Base-by-base conservation (phyloP, 306 rosid species). In the Cucurbita ficifolia region DNA sequence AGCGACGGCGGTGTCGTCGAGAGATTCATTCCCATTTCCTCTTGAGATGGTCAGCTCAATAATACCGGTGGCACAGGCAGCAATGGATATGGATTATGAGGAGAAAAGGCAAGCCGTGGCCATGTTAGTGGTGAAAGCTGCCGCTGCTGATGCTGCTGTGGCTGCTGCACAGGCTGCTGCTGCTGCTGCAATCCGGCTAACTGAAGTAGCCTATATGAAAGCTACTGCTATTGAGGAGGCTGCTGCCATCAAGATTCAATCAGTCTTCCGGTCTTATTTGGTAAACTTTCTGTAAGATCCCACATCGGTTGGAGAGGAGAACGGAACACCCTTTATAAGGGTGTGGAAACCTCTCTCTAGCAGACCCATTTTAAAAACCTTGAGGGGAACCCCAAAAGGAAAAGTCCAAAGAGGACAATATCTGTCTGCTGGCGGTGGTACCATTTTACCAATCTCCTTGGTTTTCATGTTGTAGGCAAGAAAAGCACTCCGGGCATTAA, bases 401-500 rank as follows among this genome's bases (percentile, higher is more conserved):
- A 29, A 29, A 29, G 33, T 2, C 33, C 33, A 29, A 29, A 29
- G 33, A 29, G 3, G 33, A 2, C 4, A 29, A 29, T 29, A 24
- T 24, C 29, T 24, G 3, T 24, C 29, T 24, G 3, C 33, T 29
- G 2, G 33, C 33, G 3, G 69, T 62, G 21, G 17, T 38, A 10
- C 29, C 46, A 17, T 38, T 35, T 49, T 29, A 55, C 4, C 35
- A 36, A 7, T 39, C 39, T 33, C 55, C 22, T 57, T 48, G 74
- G 55, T 46, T 56, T 13, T 49, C 53, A 14, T 24, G 56, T 2
- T 62, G 67, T 84, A 91, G 99, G 99, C 99, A 67, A 87, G 91
- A 76, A 94, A 89, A 83, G 97, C 99, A 53, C 77, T 94, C 82
- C 63, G 87, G 71, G 99, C 99, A 39, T 81, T 94, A 50, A 89